These are phyloP conservation scores for Microthlaspi erraticum DNA, from an alignment of 345 rosid species.

Conservation along the genomic window DNA sequence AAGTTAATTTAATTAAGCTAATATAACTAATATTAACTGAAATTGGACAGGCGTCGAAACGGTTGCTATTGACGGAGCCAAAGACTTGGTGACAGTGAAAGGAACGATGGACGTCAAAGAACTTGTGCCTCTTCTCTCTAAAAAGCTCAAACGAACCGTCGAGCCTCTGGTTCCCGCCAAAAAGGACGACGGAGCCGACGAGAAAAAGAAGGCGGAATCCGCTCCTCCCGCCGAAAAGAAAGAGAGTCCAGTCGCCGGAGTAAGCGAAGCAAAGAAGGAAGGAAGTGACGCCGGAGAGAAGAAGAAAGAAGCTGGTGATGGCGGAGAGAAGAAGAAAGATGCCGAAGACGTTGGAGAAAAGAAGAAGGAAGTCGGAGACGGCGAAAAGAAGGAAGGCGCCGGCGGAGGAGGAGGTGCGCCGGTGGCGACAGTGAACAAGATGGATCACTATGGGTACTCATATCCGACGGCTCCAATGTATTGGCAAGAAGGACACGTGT, in stretches of 20 bases:
- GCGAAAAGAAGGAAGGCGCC: slow-evolving; percentile 35
- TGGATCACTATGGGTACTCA: slow-evolving; percentile 53
- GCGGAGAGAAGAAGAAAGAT: slow-evolving; percentile 35
- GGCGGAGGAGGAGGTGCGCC: slow-evolving; percentile 43
- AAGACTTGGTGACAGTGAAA: slow-evolving; percentile 72
- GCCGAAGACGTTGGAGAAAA: slow-evolving; percentile 44
- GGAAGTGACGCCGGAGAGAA: slow-evolving; percentile 40
- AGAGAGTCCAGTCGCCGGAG: slow-evolving; percentile 30
- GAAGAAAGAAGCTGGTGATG: slow-evolving; percentile 59
- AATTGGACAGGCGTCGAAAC: slow-evolving; percentile 59
- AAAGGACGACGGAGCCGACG: slow-evolving; percentile 54
- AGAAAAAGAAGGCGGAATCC: slow-evolving; percentile 16
- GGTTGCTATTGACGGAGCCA: slow-evolving; percentile 61
- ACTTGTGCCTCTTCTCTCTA: slow-evolving; percentile 54
- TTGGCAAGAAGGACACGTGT: slow-evolving; percentile 54
- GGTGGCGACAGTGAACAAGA: slow-evolving; percentile 48
- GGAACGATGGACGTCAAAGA: slow-evolving; percentile 79
- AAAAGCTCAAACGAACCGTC: slow-evolving; percentile 64
- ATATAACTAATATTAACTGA: background rate
- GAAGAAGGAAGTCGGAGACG: slow-evolving; percentile 42
- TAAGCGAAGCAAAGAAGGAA: slow-evolving; percentile 47
- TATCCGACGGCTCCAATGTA: slow-evolving; percentile 52
- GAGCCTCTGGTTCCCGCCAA: slow-evolving; percentile 67
- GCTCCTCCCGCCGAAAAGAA: slow-evolving; percentile 44
- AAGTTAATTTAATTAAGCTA: slow-evolving; percentile 10